Evolutionary conservation across 2,329 filamentous ascomycete species (phyloP), one percentile per base, ranked within the genome.

Genomic region (Chalaropsis thielavioides): DNA sequence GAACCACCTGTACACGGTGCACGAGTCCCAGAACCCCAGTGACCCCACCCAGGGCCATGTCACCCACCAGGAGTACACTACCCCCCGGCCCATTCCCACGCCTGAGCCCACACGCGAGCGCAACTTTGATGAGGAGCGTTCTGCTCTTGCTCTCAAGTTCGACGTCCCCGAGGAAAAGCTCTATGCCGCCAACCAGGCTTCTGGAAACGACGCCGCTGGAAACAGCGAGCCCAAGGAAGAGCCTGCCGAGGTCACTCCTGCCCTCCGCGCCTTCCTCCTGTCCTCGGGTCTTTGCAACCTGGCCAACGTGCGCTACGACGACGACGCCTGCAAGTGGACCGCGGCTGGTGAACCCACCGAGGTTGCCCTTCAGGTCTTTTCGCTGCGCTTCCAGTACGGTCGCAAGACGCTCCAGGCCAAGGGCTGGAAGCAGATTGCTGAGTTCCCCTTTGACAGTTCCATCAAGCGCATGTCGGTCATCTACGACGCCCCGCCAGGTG

Each of bases 401-500:
- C 84, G 83, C 72, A 81, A 81, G 70, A 71, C 72, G 0, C 74
- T 84, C 1, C 79, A 81, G 65, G 73, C 70, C 2, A 71, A 75
- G 4, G 80, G 80, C n/a, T 86, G 84, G 83, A 81, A 80, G 69
- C 80, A 86, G 70, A 73, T 86, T 0, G 81, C 84, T 63, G 88
- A 91, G 70, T 89, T 88, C 68, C 87, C 87, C n/a, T 92, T 91
- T 71, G 87, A 91, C 73, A 89, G 85, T 65, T 81, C 81, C 70
- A 83, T 90, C 72, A 91, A 91, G 79, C 84, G 86, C 70, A 91
- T 91, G 88, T 88, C 86, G 8, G 87, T 90, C 65, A 80, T 90
- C 58, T 90, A 88, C 74, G 78, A 82, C 60, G 75, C 74, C 5
- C 80, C 80, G 1, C 68, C 71, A 4, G 72, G 72, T 7, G 72